A percentile compares a stretch with the other conserved stretches of the same genome.
Evolutionary conservation across 805 yeast species (phyloP).

Genomic region (Ogataea henricii): DNA sequence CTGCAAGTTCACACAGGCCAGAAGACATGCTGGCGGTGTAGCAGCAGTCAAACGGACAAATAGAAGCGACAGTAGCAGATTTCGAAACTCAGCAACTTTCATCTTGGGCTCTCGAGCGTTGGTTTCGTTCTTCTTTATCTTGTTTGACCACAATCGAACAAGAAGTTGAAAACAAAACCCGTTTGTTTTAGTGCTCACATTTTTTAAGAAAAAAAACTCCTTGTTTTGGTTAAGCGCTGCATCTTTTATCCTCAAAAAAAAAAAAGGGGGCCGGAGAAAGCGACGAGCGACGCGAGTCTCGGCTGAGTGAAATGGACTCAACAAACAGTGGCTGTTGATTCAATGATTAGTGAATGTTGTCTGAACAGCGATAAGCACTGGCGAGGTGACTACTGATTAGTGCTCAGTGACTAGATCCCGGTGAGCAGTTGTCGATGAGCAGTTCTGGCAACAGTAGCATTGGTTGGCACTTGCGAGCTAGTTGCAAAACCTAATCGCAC

Average conservation of each 20-base stretch:
- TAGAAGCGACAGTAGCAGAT: neutral
- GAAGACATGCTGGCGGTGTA: slow-evolving; percentile 31
- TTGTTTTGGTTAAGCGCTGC: neutral
- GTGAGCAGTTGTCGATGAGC: no score
- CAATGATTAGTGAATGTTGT: no score
- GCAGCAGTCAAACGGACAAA: slow-evolving; percentile 5
- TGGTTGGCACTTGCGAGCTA: no score
- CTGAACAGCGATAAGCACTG: no score
- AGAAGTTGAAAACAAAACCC: neutral
- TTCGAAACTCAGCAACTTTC: neutral
- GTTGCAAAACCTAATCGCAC: no score
- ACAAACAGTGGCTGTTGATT: no score
- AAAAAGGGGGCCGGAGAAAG: neutral
- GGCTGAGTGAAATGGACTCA: no score
- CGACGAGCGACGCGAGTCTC: no score
- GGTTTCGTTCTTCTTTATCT: no score
- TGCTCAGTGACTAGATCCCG: no score
- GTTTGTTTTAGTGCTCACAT: neutral
- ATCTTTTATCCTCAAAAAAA: neutral
- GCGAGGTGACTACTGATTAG: no score
- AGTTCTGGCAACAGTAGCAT: no score
- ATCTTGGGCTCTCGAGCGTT: neutral
- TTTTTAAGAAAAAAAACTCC: neutral
- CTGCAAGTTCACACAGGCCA: slow-evolving; percentile 24
- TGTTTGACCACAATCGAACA: neutral